Percentiles rank a stretch among this genome's conserved stretches.
Conservation (phyloP, 805 yeast genomes). For the Lipomyces oligophaga region DNA sequence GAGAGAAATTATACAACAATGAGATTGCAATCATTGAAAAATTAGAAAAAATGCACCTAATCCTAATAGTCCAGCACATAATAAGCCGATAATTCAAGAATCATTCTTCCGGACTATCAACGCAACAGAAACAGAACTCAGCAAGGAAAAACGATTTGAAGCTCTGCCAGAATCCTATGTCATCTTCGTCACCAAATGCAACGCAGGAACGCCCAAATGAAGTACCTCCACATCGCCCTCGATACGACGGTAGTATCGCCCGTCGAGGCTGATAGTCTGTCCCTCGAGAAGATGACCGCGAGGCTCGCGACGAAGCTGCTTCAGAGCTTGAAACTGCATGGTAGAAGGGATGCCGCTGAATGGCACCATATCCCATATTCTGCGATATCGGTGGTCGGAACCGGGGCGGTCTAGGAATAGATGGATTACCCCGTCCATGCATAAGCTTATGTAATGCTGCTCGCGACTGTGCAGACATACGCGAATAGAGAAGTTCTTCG, state of each 20-base stretch:
- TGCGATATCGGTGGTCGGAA: conserved; percentile 29
- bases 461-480: conserved; percentile 28
- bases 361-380: conserved; percentile 30
- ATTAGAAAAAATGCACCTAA: no score
- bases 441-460: conserved; percentile 25
- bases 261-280: conserved; percentile 8
- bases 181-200: conserved; percentile 8
- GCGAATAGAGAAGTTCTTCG: conserved; percentile 25
- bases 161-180: conserved; percentile 22
- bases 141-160: conserved; percentile 16
- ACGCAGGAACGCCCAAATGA: no score
- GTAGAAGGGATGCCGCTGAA: conserved; percentile 27
- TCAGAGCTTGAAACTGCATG: conserved; percentile 8
- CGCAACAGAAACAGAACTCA: conserved; percentile 24
- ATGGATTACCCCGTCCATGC: conserved; percentile 23
- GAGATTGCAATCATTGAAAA: no score
- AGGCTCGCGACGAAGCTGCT: conserved; percentile 8
- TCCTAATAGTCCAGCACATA: no score
- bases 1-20: no score
- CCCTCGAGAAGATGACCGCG: conserved; percentile 1
- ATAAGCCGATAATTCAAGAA: no score
- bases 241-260: conserved; percentile 12
- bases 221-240: conserved; percentile 10
- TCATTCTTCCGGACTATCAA: conserved; percentile 1
- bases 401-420: conserved; percentile 23